Evolutionary conservation across 257 asterid species (phyloP).

Genomic region (Fraxinus quadrangulata): DNA sequence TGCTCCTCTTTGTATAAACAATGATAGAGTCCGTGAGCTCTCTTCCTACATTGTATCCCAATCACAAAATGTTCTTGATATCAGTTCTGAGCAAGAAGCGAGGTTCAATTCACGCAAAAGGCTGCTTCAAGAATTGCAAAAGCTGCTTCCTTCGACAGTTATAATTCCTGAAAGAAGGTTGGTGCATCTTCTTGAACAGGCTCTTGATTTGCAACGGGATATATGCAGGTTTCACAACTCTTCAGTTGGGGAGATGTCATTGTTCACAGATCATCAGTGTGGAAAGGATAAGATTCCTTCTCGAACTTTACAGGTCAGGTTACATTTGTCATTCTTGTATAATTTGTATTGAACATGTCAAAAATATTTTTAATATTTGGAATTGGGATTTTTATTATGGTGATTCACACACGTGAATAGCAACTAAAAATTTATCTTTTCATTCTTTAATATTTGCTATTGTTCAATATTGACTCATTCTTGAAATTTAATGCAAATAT

Average conservation of each 20-base stretch:
- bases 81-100: slow-evolving; percentile 38
- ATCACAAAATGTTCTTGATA: slow-evolving; percentile 35
- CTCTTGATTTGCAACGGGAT: slow-evolving; percentile 71
- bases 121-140: slow-evolving; percentile 67
- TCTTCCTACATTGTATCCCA: slow-evolving; percentile 59
- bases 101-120: slow-evolving; percentile 50
- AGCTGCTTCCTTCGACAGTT: slow-evolving; percentile 71
- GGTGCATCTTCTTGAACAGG: slow-evolving; percentile 83
- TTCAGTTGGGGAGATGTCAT: slow-evolving; percentile 58
- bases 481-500: not conserved
- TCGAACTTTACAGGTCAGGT: slow-evolving; percentile 66
- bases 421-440: not conserved
- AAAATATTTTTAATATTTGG: not conserved
- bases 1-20: slow-evolving; percentile 55
- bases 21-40: slow-evolving; percentile 60
- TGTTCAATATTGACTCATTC: not conserved
- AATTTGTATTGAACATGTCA: not conserved
- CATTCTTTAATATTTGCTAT: not conserved
- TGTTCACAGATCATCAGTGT: slow-evolving; percentile 75
- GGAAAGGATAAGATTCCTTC: slow-evolving; percentile 78
- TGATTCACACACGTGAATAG: not conserved
- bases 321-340: slow-evolving; percentile 5
- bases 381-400: not conserved
- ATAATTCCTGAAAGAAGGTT: slow-evolving; percentile 71
- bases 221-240: slow-evolving; percentile 80